These are phyloP conservation scores for Sorghum bicolor DNA, from an alignment of 176 grass and related monocot genomes.

Conservation along the genomic window Sorghum_bicolor_NCBIv3 NC_012878.2:52893501-52894000, in stretches of 20 bases:
- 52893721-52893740: constrained; percentile 88
- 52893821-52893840: constrained; percentile 62
- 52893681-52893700: constrained; percentile 69
- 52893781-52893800: constrained; percentile 56
- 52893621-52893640: constrained; percentile 85
- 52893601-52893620: constrained; percentile 91
- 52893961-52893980: constrained; percentile 68
- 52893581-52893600: constrained; percentile 61
- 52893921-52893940: constrained; percentile 31
- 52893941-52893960: constrained; percentile 66
- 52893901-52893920: constrained; percentile 46
- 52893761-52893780: constrained; percentile 71
- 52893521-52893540: constrained; percentile 70
- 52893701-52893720: constrained; percentile 53
- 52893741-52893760: constrained; percentile 91
- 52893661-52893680: constrained; percentile 89
- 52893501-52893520: constrained; percentile 94
- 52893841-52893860: constrained; percentile 49
- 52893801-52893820: constrained; percentile 60
- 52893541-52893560: constrained; percentile 67
- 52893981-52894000: constrained; percentile 32
- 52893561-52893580: constrained; percentile 52
- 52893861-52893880: constrained; percentile 34
- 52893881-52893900: constrained; percentile 83
- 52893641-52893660: constrained; percentile 75